Base-by-base conservation (phyloP, 305 asterid genomes). In the Caryopteris hybrid region DNA sequence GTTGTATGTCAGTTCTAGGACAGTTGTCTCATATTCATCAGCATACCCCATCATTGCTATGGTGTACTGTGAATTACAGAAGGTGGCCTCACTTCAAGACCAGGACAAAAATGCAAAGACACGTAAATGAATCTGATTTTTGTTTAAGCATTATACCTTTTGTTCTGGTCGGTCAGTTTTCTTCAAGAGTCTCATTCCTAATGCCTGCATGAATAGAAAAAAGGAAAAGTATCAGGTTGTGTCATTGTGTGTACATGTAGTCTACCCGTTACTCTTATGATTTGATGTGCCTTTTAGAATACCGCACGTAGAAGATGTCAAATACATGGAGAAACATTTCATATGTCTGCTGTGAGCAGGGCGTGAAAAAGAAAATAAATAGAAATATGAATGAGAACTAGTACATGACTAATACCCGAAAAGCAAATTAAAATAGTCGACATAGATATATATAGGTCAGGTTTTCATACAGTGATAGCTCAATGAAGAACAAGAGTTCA, bases 11-110 rank as follows among this genome's bases (percentile, higher is more conserved):
- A 93, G 75, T 80, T 93, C 98, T 72, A 93, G 78, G 53, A 88
- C 97, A 34, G 82, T 79, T 10, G 98, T 93, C 86, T 85, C 86
- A 1, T 71, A 55, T 83, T 93, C 98, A 61, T 91, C 96, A 38
- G 89, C 96, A 77, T 90, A 93, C 48, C 97, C 97, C 90, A 93
- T 73, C 98, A 90, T 90, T 38, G 97, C 97, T 27, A 90, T 14
- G 39, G 92, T 76, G 85, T 90, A 93, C 98, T 93, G 88, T 64
- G 50, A 41, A 69, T 52, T n/a, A 56, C 6, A 65, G 39, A 72
- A 56, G 33, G 8, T 33, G 25, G 5, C 12, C 7, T 48, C 58
- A 74, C 69, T 33, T 55, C 46, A 21, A 55, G 61, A 53, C 53
- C 65, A 42, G 22, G 17, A 21, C 47, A 20, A 38, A 47, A 70